These are phyloP conservation scores for Carex arenaria DNA, from an alignment of 202 grass and related monocot genomes.

Conservation along the genomic window DNA sequence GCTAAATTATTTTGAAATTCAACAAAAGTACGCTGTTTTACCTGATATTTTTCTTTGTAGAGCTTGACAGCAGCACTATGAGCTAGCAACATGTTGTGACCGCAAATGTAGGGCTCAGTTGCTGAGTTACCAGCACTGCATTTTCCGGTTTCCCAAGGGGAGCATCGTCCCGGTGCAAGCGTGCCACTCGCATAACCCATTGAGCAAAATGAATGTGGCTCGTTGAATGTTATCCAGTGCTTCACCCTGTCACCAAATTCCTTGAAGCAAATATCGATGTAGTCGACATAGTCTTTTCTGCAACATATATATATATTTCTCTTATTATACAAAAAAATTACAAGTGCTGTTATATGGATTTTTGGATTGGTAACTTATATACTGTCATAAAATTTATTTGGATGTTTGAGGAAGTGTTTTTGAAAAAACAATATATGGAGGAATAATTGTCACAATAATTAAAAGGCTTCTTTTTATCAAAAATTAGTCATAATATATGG, in stretches of 20 bases:
- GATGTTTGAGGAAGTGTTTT: neutral
- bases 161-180: conserved; percentile 34
- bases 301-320: neutral
- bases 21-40: neutral
- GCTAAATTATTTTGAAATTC: neutral
- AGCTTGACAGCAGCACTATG: conserved; percentile 20
- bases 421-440: neutral
- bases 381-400: neutral
- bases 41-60: conserved; percentile 27
- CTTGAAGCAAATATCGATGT: conserved; percentile 29
- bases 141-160: neutral
- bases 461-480: too few species aligned
- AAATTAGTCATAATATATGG: too few species aligned
- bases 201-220: conserved; percentile 25
- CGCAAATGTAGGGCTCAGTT: conserved; percentile 34
- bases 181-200: neutral
- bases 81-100: conserved; percentile 32
- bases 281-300: conserved; percentile 33
- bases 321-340: neutral
- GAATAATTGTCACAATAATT: too few species aligned
- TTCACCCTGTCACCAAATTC: conserved; percentile 42
- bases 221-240: conserved; percentile 55
- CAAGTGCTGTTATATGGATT: neutral
- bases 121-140: neutral
- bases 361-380: neutral